Percentiles rank a stretch among this genome's conserved stretches.
Conservation (phyloP, 1,139 yeast genomes). For the Candida glucosophila region DNA sequence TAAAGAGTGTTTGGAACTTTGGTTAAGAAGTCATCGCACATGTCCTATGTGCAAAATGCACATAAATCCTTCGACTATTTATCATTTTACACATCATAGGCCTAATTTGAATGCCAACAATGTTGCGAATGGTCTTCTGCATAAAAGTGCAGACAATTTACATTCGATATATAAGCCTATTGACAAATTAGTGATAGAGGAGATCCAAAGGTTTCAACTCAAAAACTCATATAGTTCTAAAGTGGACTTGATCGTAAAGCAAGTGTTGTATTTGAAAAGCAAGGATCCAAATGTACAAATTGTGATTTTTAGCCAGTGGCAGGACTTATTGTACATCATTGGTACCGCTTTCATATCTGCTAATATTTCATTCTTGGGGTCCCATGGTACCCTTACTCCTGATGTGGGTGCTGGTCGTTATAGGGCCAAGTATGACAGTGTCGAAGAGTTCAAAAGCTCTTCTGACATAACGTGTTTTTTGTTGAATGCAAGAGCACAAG, state of each 20-base stretch:
- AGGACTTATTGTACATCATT: conserved; percentile 58
- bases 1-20: conserved; percentile 61
- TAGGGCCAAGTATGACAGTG: conserved; percentile 30
- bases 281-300: conserved; percentile 65
- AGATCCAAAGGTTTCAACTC: conserved; percentile 37
- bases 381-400: conserved; percentile 28
- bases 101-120: conserved; percentile 41
- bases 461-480: conserved; percentile 68
- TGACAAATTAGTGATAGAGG: conserved; percentile 27
- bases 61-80: conserved; percentile 39
- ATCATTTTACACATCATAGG: conserved; percentile 46
- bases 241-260: conserved; percentile 73
- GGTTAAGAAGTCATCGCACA: conserved; percentile 47
- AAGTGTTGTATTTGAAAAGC: conserved; percentile 52
- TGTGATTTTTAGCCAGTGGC: conserved; percentile 84
- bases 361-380: conserved; percentile 42
- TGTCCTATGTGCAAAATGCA: conserved; percentile 76
- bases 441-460: conserved; percentile 59
- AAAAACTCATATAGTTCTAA: conserved; percentile 67
- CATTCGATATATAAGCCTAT: conserved; percentile 43
- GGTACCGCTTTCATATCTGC: conserved; percentile 60
- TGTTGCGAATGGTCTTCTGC: conserved; percentile 15
- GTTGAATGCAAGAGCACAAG: conserved; percentile 76
- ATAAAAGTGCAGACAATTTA: conserved; percentile 12
- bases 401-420: conserved; percentile 23